Base-by-base conservation (phyloP, 306 rosid species). In the Sindora glabra region DNA sequence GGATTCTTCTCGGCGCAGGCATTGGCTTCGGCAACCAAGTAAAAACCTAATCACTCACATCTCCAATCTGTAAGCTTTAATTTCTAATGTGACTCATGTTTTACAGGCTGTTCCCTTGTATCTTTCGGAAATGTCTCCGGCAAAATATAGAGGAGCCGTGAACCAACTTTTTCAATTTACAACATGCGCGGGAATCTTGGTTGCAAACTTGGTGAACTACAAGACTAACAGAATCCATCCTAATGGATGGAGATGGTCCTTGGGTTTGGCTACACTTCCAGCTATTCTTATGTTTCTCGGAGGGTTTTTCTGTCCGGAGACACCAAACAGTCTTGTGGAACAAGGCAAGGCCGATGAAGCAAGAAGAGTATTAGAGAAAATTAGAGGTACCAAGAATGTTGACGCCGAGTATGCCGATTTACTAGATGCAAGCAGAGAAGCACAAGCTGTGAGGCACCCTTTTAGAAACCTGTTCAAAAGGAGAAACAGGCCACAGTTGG, bases 271-370 rank as follows among this genome's bases (percentile, higher is more conserved):
- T 1, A 67, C 83, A 13, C 76, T 82, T 26, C 95, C 97, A 8
- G 97, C 97, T 11, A 61, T 64, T 36, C 49, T 82, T 2, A 86
- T 90, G 97, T 69, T 90, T 19, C 2, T 86, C 10, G 97, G 97
- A 30, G 95, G 97, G 0, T 0, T 86, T 15, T 65, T 80, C 33
- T 89, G 89, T 55, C 88, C 95, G 3, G 94, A 86, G 79, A 90
- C 97, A 42, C 95, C 94, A 0, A 90, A 86, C 68, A 90, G 97
- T 54, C 84, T 90, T 9, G 94, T 84, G 8, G 94, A 90, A 59
- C 95, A 82, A 59, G 90, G 95, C 10, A 60, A 45, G 50, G 10
- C 72, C 7, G 82, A 84, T 5, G 97, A 90, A 67, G 97, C 73
- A 34, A 71, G 86, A 66, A 4, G 18, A 12, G 74, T 84, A n/a